phyloP scores from a whole-genome alignment of 192 early-diverging fungal species.

The Backusella parvicylindrica region DNA sequence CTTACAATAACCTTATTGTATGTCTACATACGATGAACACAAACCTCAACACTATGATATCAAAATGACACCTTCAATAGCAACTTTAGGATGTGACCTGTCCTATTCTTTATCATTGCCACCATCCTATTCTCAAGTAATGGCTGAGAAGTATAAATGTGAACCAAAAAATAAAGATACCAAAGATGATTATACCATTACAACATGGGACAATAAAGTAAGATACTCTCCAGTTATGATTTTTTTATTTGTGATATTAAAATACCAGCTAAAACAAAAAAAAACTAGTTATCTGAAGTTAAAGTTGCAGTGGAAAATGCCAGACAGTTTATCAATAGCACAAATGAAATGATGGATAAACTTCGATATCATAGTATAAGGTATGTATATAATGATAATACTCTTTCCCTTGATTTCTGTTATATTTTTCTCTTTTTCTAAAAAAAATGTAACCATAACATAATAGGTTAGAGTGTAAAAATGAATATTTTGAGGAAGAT shows the following conservation, averaged over 20 bases:
- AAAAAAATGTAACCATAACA: background rate
- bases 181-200: background rate
- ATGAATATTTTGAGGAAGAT: background rate
- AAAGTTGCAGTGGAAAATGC: background rate
- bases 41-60: background rate
- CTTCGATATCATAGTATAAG: background rate
- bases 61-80: background rate
- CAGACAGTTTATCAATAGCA: background rate
- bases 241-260: background rate
- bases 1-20: background rate
- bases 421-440: background rate
- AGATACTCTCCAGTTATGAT: background rate
- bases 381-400: background rate
- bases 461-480: slow-evolving; percentile 1
- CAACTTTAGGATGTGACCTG: background rate
- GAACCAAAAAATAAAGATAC: background rate
- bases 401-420: background rate
- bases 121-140: background rate
- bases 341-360: slow-evolving; percentile 4
- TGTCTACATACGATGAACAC: background rate
- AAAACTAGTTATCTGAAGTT: background rate
- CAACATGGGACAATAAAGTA: background rate
- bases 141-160: background rate
- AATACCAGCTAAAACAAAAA: background rate
- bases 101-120: background rate